Percentiles rank a stretch among this genome's conserved stretches.
Conservation (phyloP, 192 early-diverging fungal genomes). For the Chytriomyces sp. region DNA sequence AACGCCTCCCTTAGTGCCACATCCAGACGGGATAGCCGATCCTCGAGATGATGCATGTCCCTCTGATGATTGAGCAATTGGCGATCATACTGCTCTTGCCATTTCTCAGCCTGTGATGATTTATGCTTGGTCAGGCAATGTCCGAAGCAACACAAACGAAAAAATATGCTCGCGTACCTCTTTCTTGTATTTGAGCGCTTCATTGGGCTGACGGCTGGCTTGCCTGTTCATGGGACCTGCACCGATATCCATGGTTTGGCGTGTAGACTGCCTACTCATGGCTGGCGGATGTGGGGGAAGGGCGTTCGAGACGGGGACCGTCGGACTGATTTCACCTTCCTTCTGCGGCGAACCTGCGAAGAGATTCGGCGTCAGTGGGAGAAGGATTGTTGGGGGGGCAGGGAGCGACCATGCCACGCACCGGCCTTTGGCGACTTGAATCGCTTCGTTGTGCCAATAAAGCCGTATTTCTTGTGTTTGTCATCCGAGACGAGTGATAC, state of each 20-base stretch:
- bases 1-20: constrained; percentile 1
- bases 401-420: no score
- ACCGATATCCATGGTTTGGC: no score
- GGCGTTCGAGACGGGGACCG: no score
- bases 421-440: constrained; percentile 8
- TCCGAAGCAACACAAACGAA: neutral
- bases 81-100: constrained; percentile 30
- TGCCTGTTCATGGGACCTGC: no score
- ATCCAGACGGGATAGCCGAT: constrained; percentile 17
- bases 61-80: constrained; percentile 8
- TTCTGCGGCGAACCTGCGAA: no score
- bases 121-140: neutral
- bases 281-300: no score
- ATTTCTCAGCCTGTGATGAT: constrained; percentile 29
- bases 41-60: constrained; percentile 17
- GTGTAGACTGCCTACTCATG: no score
- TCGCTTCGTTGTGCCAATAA: constrained; percentile 9
- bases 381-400: no score
- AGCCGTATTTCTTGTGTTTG: constrained; percentile 17
- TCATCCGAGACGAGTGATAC: constrained; percentile 19
- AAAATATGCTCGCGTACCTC: neutral
- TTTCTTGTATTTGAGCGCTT: neutral
- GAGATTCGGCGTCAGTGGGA: no score
- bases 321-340: no score
- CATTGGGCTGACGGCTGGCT: no score